These are phyloP conservation scores for Ophiostoma pallidulum DNA, from an alignment of 2,329 filamentous ascomycete genomes.

Conservation along the genomic window DNA sequence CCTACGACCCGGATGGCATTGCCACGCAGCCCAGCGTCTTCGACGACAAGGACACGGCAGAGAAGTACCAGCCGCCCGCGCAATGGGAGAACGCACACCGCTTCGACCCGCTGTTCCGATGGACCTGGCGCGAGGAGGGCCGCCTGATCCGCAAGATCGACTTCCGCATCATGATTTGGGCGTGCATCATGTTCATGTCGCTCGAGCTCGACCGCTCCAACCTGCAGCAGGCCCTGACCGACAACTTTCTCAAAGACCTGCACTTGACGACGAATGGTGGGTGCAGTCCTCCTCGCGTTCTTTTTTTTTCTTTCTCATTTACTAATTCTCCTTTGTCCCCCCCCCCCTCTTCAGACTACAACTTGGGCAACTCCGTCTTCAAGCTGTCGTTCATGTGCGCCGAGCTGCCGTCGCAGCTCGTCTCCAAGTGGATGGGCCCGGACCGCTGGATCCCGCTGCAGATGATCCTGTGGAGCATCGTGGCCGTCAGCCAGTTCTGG, in stretches of 20 bases:
- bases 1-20: constrained; percentile 25
- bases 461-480: constrained; percentile 46
- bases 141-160: constrained; percentile 36
- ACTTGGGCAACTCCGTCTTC: constrained; percentile 41
- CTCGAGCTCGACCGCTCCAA: constrained; percentile 43
- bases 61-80: constrained; percentile 25
- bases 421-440: constrained; percentile 48
- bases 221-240: constrained; percentile 36
- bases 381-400: constrained; percentile 41
- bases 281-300: too few relatives aligned
- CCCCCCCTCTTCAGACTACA: constrained; percentile 28
- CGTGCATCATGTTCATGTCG: constrained; percentile 40
- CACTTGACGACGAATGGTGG: constrained; percentile 34
- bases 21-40: constrained; percentile 31
- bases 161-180: constrained; percentile 34
- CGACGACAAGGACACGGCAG: constrained; percentile 28
- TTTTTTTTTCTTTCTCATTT: not conserved
- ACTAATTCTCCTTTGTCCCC: not conserved
- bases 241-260: constrained; percentile 37
- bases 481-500: constrained; percentile 39
- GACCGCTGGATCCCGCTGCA: constrained; percentile 52
- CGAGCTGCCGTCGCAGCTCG: constrained; percentile 52
- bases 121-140: constrained; percentile 33
- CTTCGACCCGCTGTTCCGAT: constrained; percentile 36
- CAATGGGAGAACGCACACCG: constrained; percentile 34